phyloP scores from a whole-genome alignment of 1,284 basidiomycete species.

The Mycosarcoma maydis region DNA sequence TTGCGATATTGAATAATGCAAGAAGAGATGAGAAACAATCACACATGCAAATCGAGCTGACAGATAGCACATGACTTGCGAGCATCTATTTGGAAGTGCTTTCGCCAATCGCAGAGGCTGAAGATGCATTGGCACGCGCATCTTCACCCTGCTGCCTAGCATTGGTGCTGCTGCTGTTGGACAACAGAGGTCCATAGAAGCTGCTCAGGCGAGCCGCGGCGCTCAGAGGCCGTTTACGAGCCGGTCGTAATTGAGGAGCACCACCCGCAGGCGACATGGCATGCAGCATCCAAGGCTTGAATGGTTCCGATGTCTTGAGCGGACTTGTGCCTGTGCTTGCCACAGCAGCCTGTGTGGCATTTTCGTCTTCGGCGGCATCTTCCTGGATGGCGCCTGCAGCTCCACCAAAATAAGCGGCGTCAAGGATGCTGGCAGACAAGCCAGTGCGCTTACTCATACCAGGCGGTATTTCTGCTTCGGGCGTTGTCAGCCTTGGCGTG shows the following conservation, averaged over 20 bases:
- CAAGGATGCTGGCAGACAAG: conserved; percentile 28
- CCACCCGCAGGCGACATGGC: conserved; percentile 29
- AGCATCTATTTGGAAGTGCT: neutral
- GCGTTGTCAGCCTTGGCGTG: conserved; percentile 55
- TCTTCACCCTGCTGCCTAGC: neutral
- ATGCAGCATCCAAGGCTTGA: conserved; percentile 47
- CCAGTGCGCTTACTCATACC: conserved; percentile 14
- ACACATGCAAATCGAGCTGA: no score
- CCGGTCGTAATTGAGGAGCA: conserved; percentile 20
- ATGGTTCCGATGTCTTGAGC: conserved; percentile 23
- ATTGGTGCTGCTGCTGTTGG: conserved; percentile 2
- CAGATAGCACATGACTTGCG: no score
- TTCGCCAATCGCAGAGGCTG: neutral
- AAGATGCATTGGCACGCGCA: neutral
- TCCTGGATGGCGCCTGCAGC: conserved; percentile 20
- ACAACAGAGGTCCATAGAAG: conserved; percentile 43
- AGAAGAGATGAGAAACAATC: no score
- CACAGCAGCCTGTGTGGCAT: neutral
- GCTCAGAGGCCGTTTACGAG: conserved; percentile 42
- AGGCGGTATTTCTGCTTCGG: conserved; percentile 43
- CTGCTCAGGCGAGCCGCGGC: conserved; percentile 50
- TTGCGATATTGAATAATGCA: no score
- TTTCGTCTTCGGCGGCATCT: conserved; percentile 16
- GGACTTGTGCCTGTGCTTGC: conserved; percentile 6
- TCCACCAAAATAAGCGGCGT: conserved; percentile 48